A percentile compares a stretch with the other conserved stretches of the same genome.
Evolutionary conservation across 495 filamentous ascomycete species (phyloP).

Genomic region (Lophiostoma macrostomum): DNA sequence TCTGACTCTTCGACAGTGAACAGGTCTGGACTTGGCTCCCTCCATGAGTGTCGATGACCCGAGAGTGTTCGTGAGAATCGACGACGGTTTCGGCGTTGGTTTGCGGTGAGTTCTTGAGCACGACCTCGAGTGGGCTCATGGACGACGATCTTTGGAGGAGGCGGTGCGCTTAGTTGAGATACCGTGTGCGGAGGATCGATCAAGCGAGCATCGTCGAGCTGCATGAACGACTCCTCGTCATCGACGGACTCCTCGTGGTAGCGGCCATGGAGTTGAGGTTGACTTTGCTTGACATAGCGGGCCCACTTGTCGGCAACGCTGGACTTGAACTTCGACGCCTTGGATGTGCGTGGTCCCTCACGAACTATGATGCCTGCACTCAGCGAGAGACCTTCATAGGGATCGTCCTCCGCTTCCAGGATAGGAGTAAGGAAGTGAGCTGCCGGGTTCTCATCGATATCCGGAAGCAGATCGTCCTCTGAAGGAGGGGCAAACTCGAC

Average conservation of each 20-base stretch:
- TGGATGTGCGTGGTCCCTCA: constrained; percentile 19
- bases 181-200: constrained; percentile 16
- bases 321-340: constrained; percentile 31
- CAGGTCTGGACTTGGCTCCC: constrained; percentile 43
- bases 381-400: constrained; percentile 33
- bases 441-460: constrained; percentile 44
- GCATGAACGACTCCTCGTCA: constrained; percentile 31
- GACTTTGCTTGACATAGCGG: constrained; percentile 33
- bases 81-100: constrained; percentile 12
- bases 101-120: constrained; percentile 28
- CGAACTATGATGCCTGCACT: constrained; percentile 37
- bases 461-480: constrained; percentile 21
- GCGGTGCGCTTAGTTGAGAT: constrained; percentile 31
- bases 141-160: constrained; percentile 28
- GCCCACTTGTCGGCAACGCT: constrained; percentile 35
- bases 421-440: constrained; percentile 44
- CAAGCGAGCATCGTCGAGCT: constrained; percentile 31
- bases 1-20: constrained; percentile 42
- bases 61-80: constrained; percentile 36
- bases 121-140: constrained; percentile 36
- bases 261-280: constrained; percentile 26
- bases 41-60: constrained; percentile 42
- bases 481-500: constrained; percentile 17
- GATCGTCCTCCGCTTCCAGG: constrained; percentile 39
- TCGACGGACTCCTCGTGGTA: constrained; percentile 29